Conservation (phyloP, 1,139 yeast genomes). For the Candida tropicalis region DNA sequence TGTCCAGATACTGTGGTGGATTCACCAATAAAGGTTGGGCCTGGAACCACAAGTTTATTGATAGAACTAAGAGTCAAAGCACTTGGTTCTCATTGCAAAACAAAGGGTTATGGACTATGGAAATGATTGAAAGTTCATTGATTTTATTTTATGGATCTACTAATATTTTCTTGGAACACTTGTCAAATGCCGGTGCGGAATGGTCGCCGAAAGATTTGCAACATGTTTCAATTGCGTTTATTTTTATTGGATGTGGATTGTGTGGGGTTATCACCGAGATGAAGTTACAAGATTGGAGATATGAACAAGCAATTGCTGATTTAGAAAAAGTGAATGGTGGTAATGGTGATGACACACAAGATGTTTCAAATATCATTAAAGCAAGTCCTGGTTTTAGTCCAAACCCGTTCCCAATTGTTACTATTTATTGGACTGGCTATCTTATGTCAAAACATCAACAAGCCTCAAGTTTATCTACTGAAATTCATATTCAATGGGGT, state of each 20-base stretch:
- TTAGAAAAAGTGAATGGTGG: slow-evolving; percentile 15
- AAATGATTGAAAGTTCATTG: slow-evolving; percentile 74
- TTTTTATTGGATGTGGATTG: slow-evolving; percentile 89
- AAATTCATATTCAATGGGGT: slow-evolving; percentile 93
- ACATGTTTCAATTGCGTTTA: slow-evolving; percentile 93
- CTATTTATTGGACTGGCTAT: slow-evolving; percentile 96
- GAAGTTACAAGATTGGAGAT: slow-evolving; percentile 52
- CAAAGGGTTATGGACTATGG: slow-evolving; percentile 72
- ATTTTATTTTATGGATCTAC: slow-evolving; percentile 88
- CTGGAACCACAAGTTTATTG: slow-evolving; percentile 70
- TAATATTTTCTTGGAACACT: slow-evolving; percentile 86
- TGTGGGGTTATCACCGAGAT: slow-evolving; percentile 85
- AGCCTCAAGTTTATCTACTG: slow-evolving; percentile 74
- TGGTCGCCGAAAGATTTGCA: slow-evolving; percentile 95
- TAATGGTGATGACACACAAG: slow-evolving; percentile 1
- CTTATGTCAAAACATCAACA: slow-evolving; percentile 95
- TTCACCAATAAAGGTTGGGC: slow-evolving; percentile 81
- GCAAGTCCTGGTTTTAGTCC: slow-evolving; percentile 78
- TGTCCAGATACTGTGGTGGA: slow-evolving; percentile 86
- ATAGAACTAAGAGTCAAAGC: slow-evolving; percentile 8
- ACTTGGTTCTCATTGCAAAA: slow-evolving; percentile 45
- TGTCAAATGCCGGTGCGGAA: slow-evolving; percentile 68
- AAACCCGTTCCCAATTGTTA: slow-evolving; percentile 91
- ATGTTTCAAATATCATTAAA: slow-evolving; percentile 20
- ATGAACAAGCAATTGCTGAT: slow-evolving; percentile 35